Base-by-base conservation (phyloP, 177 flowering plant genomes). In the Vitis hybrid region DNA sequence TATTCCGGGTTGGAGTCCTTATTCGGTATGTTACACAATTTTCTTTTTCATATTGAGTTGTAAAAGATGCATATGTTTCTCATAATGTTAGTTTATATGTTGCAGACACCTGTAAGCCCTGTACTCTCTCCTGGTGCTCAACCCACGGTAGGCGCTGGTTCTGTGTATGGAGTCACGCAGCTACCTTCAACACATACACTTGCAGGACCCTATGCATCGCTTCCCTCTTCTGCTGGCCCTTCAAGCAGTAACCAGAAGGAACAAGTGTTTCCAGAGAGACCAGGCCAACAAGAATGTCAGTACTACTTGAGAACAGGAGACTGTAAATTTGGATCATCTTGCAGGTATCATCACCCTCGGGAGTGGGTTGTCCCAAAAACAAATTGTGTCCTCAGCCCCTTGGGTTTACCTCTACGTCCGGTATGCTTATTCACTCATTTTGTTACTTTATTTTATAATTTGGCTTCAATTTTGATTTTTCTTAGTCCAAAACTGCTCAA, bases 401-500 rank as follows among this genome's bases (percentile, higher is more conserved):
- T 87, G 65, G 97, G 94, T 67, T 89, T 92, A 19, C 98, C 98
- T 74, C 60, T 93, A 55, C 97, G 97, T 22, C 92, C 86, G 84
- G 90, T 88, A 86, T 58, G 85, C n/a, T 7, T 55, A 10, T 51
- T 65, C 22, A 18, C 29, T 45, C 26, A 1, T 53, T 20, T 74
- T 59, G 16, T 62, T 55, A 10, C 8, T 56, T 22, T 22, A 14
- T 60, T 19, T 49, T 26, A 33, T 22, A 26, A 51, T 48, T 60
- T 51, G 14, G 18, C 13, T 50, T 10, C 63, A 7, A 53, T 13
- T 55, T 63, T 33, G 53, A 12, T 71, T 14, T 18, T 70, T 12
- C 60, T 61, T 65, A 14, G 51, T 33, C 10, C 20, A 16, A 10
- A 62, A 39, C 1, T 45, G 9, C 50, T 15, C 15, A 48, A 31